Base-by-base conservation (phyloP, 805 yeast genomes). In the Metschnikowia koreensis region DNA sequence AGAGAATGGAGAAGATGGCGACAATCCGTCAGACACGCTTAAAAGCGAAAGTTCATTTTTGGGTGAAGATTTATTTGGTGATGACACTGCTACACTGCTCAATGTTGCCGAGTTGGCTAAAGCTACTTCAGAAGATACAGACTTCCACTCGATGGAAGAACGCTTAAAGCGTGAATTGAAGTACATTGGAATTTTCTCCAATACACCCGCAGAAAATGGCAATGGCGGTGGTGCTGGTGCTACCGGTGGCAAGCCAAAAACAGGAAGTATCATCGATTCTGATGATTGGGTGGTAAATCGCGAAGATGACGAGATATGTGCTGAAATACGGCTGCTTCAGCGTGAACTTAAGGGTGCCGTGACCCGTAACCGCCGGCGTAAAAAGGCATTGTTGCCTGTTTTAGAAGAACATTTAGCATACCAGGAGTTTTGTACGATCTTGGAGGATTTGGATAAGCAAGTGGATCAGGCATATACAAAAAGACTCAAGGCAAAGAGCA, bases 381-480 rank as follows among this genome's bases (percentile, higher is more conserved):
- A 89, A 67, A 76, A 81, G 52, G 71, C 75, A 39, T 64, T 94
- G 37, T 70, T 84, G 27, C 96, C 96, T 0, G 61, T 86, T 0
- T 79, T 94, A 13, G 93, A 91, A 59, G 94, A 88, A 57, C 96
- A 89, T 60, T 76, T 94, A 61, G 97, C 97, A 28, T 94, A 92
- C 83, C 97, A 93, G 66, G 99, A 94, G 67, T 94, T 89, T 67
- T 76, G 85, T 52, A 87, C 93, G 11, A 92, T 94, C 48, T 69
- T 91, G 53, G 98, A 94, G 51, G 98, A 94, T 65, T 75, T 94
- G 59, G 97, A 94, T 67, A 94, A 93, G 66, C 99, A 94, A 69
- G 92, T 94, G 37, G 99, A 94, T 66, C 97, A 89, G 67, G 92
- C 96, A 17, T 94, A 92, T 65, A 72, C 87, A 56, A 87, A 91